Base-by-base conservation (phyloP, 306 rosid genomes). In the Casuarina cunninghamiana region DNA sequence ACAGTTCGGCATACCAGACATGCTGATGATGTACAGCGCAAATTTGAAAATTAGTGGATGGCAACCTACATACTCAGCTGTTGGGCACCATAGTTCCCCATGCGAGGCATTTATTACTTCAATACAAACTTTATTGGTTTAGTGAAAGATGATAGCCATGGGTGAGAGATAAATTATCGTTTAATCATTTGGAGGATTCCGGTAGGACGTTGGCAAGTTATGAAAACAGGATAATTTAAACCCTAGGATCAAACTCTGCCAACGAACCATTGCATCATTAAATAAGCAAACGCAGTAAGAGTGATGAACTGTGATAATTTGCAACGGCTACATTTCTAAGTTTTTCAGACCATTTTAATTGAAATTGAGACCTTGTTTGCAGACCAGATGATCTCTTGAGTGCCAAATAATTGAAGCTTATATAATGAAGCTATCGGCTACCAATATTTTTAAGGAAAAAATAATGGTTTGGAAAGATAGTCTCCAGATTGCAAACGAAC, bases 231-330 rank as follows among this genome's bases (percentile, higher is more conserved):
- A 35, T 45, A 32, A 12, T 48, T 45, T 74, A 32, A 41, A 26
- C 65, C 73, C 13, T 37, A 63, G 53, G 69, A 54, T 42, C 74
- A 65, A 58, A 51, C 55, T 10, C 67, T 5, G 42, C 74, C 75
- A 13, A 62, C 65, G 53, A 17, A 11, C 32, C 71, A 0, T 65
- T 17, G 35, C 69, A 62, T 38, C 8, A 62, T 37, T 63, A 45
- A 63, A 38, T 63, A 63, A 63, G 45, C 21, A 63, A 38, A 63
- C 37, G 19, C 10, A 12, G 63, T 11, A 8, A 63, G 51, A 74
- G 38, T n/a, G 16, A 21, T 49, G 49, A 53, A 62, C 8, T 10
- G 42, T 19, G 35, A 19, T 8, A 58, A 68, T n/a, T 67, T 73
- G 39, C 15, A 17, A 55, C 11, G 46, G 49, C 83, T 79, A 66